Percentiles rank a stretch among this genome's conserved stretches.
Evolutionary conservation across 176 grass and related monocot species (phyloP).

Genomic region (Juncus inflexus): DNA sequence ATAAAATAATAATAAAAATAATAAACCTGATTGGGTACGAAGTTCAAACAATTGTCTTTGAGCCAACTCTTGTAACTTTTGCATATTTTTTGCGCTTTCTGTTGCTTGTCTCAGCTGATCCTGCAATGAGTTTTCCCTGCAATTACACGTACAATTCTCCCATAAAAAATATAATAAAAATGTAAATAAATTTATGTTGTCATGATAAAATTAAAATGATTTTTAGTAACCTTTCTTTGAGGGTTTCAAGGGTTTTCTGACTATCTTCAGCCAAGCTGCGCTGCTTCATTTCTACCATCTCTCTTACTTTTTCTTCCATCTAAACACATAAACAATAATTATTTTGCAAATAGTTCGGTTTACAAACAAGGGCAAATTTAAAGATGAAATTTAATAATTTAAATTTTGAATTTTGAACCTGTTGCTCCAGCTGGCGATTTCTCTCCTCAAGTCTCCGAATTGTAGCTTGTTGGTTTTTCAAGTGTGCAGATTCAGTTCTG

Average conservation of each 20-base stretch:
- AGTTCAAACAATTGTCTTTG: constrained; percentile 98
- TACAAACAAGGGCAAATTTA: background rate
- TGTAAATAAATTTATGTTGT: background rate
- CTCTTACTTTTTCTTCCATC: constrained; percentile 99
- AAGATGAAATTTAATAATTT: background rate
- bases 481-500: constrained; percentile 75
- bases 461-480: constrained; percentile 98
- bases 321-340: constrained; percentile 27
- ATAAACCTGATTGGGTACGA: constrained; percentile 88
- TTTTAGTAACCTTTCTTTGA: constrained; percentile 85
- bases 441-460: constrained; percentile 96
- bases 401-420: constrained; percentile 42
- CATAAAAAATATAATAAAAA: background rate
- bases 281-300: constrained; percentile 99
- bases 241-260: constrained; percentile 94
- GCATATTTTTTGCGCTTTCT: constrained; percentile 98
- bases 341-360: background rate
- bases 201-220: background rate
- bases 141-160: constrained; percentile 9
- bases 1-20: background rate
- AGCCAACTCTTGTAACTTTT: constrained; percentile 92
- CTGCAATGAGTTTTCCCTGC: constrained; percentile 79
- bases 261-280: constrained; percentile 96
- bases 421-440: constrained; percentile 94
- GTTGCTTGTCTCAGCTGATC: constrained; percentile 94